Base-by-base conservation (phyloP, 768 basidiomycete genomes). In the Neoboletus subvelutipes region DNA sequence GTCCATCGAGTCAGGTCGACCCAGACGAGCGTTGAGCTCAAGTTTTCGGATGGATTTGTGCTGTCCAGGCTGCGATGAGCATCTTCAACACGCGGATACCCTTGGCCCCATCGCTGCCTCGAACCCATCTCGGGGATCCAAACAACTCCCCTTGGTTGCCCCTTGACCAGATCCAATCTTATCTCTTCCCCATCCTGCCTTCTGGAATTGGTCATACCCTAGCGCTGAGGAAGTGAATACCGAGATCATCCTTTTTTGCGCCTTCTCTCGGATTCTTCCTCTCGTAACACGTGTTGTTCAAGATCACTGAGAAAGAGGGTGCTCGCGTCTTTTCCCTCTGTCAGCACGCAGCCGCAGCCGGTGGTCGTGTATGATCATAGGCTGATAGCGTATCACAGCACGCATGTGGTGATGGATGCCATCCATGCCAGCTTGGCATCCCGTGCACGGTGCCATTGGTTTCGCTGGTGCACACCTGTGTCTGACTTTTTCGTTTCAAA, bases 111-210 rank as follows among this genome's bases (percentile, higher is more conserved):
- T 41, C 26, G 36, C 24, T 10, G 22, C 24, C 17, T 45, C 53
- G 20, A 40, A 52, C 11, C n/a, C 17, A 41, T 31, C 33, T 55
- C 52, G 11, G 39, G 41, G 51, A n/a, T n/a, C n/a, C n/a, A n/a
- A n/a, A n/a, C n/a, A n/a, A n/a, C n/a, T n/a, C n/a, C n/a, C n/a
- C n/a, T n/a, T n/a, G n/a, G n/a, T n/a, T n/a, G n/a, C n/a, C n/a
- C n/a, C n/a, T n/a, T n/a, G n/a, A n/a, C 31, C 45, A 67, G 67
- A 68, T 68, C 60, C 57, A 40, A 63, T 60, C 68, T 67, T 61
- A 63, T 70, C 68, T 47, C 22, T 24, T n/a, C 29, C 33, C 34
- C 54, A 46, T 41, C 42, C 36, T 47, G 43, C 56, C 41, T 56
- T 66, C 17, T 56, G 3, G 47, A 67, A 65, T 65, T 55, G 45